Conservation (phyloP, 345 rosid species). For the Aquilaria yunnanensis region DNA sequence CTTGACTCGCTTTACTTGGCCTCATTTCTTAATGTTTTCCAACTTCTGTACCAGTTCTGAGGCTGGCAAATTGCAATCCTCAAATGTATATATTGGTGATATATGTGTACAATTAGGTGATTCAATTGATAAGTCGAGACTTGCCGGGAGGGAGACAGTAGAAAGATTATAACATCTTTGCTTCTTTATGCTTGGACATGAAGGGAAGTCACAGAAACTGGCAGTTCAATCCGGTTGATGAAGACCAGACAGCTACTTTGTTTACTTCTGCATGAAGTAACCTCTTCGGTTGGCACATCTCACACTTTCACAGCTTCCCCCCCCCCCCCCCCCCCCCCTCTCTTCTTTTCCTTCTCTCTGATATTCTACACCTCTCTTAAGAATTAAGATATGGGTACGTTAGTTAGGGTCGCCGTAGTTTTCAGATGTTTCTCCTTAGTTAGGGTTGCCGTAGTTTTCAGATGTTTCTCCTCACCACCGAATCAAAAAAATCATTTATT, state of each 20-base stretch:
- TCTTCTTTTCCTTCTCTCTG: too few species aligned
- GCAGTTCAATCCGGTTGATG: slow-evolving; percentile 20
- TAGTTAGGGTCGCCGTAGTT: neutral
- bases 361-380: too few species aligned
- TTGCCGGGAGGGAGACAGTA: slow-evolving; percentile 7
- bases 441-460: slow-evolving; percentile 1
- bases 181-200: slow-evolving; percentile 38
- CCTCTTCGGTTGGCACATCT: slow-evolving; percentile 28
- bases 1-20: slow-evolving; percentile 34
- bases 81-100: too few species aligned
- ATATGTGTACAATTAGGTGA: neutral
- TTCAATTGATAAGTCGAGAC: neutral
- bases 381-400: neutral
- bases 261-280: slow-evolving; percentile 39
- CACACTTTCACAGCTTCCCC: slow-evolving; percentile 26
- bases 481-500: too few species aligned
- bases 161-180: slow-evolving; percentile 6
- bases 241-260: slow-evolving; percentile 40
- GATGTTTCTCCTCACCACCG: neutral
- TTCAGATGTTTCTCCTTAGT: neutral
- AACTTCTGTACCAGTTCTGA: neutral
- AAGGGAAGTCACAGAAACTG: slow-evolving; percentile 35
- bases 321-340: too few species aligned
- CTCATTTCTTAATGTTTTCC: slow-evolving; percentile 37
- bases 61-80: neutral